Evolutionary conservation across 2,329 filamentous ascomycete species (phyloP), one percentile per base, ranked within the genome.

Genomic region (Hortaea sp.): DNA sequence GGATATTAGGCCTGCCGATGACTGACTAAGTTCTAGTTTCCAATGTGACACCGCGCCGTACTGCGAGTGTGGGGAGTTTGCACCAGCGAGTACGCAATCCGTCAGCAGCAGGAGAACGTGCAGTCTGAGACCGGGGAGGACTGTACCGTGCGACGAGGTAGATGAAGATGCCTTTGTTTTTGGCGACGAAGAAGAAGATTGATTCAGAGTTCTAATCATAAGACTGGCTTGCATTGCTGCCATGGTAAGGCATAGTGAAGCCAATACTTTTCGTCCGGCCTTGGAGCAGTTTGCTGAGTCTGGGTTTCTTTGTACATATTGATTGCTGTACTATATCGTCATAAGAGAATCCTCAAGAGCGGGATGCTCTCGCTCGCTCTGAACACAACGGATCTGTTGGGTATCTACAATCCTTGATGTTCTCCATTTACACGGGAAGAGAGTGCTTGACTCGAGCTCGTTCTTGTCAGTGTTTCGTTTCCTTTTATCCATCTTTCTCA

Each of bases 401-500:
- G 10, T 40, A 13, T 40, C 5, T 40, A 7, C 11, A 9, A 9
- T 20, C 2, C 38, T 12, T 13, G n/a, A 12, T 40, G 20, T 40
- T 13, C 11, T 9, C 9, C 38, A 10, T 5, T 38, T 27, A 44
- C 12, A 35, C 11, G 7, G 28, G n/a, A 10, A 32, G 12, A 32
- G 6, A 49, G 9, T 9, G 40, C 40, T 29, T 12, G 39, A 28
- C 7, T 20, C 20, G 20, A 20, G 20, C 20, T 20, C 4, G 20
- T 20, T 20, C 20, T 20, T 20, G 20, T 20, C 20, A 20, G 20
- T 20, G 4, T 20, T 20, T 20, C 20, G 20, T 20, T 30, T 5
- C 47, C 41, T 50, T 28, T 35, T 7, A 30, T 58, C 55, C 58
- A 60, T 61, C 53, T 20, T 61, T 60, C 49, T 61, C 55, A 47